Evolutionary conservation across 352 stramenopile genomes (phyloP).

Genomic region (Pythium diclinum): DNA sequence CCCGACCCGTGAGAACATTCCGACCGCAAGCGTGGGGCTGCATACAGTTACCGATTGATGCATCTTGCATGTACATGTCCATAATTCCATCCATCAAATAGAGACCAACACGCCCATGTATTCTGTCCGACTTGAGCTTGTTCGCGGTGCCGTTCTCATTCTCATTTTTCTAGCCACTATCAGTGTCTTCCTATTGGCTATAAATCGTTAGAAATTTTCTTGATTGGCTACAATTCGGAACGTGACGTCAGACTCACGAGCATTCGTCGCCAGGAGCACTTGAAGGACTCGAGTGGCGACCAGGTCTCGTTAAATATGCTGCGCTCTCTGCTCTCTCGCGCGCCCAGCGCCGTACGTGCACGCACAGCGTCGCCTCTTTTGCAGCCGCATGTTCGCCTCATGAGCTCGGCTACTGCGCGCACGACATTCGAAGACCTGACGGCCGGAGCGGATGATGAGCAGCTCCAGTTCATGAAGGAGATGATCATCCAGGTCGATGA

Average conservation of each 20-base stretch:
- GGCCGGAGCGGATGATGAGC: constrained; percentile 61
- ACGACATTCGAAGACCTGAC: constrained; percentile 64
- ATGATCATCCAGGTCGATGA: constrained; percentile 88
- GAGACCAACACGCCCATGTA: constrained; percentile 3
- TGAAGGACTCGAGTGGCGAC: not conserved
- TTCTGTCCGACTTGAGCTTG: not conserved
- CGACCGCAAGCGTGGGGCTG: not conserved
- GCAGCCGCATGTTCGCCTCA: constrained; percentile 7
- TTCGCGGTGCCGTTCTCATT: not conserved
- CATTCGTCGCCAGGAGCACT: not conserved
- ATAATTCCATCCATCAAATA: constrained; percentile 12
- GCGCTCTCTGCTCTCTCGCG: not conserved
- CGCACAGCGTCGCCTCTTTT: constrained; percentile 17
- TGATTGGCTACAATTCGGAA: not conserved
- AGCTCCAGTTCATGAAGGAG: constrained; percentile 91
- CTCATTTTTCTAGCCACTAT: not conserved
- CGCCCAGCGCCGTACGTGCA: not conserved
- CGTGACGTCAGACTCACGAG: not conserved
- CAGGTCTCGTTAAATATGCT: not conserved
- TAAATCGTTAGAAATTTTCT: not conserved
- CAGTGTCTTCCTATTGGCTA: not conserved
- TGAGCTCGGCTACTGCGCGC: constrained; percentile 27
- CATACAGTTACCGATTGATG: not conserved
- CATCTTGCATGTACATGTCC: constrained; percentile 3
- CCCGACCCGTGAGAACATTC: constrained; percentile 20